These are phyloP conservation scores for Epichloe brachyelytri DNA, from an alignment of 2,329 filamentous ascomycete species.

Conservation along the genomic window DNA sequence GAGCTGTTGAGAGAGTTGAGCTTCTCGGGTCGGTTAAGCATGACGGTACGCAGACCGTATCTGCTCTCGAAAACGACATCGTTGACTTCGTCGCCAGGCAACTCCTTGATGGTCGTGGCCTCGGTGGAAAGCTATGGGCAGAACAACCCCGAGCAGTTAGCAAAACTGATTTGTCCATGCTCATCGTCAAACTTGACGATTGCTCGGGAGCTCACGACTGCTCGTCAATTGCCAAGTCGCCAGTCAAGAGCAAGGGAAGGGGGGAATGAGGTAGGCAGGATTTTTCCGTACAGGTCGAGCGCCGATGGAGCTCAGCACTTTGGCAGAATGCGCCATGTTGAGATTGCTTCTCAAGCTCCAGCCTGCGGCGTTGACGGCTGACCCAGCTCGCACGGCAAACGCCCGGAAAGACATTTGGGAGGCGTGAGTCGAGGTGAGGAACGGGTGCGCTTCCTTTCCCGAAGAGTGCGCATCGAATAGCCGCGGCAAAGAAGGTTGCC, in stretches of 20 bases:
- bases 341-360: conserved; percentile 28
- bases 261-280: too few species aligned
- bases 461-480: conserved; percentile 22
- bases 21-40: conserved; percentile 87
- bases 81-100: conserved; percentile 59
- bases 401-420: conserved; percentile 44
- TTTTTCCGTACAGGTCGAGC: conserved; percentile 15
- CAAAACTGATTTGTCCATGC: not conserved
- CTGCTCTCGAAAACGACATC: conserved; percentile 87
- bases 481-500: conserved; percentile 9
- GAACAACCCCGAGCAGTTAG: not conserved
- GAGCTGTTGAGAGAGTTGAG: conserved; percentile 86
- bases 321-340: conserved; percentile 71
- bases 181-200: too few species aligned
- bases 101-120: conserved; percentile 35
- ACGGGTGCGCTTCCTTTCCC: conserved; percentile 21
- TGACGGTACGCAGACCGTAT: conserved; percentile 81
- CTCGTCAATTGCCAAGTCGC: too few species aligned
- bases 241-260: too few species aligned
- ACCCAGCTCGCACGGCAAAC: conserved; percentile 39
- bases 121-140: conserved; percentile 21
- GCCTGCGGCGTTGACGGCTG: conserved; percentile 32
- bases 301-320: conserved; percentile 47
- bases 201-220: too few species aligned
- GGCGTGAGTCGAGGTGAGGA: conserved; percentile 2